Evolutionary conservation across 2,329 filamentous ascomycete genomes (phyloP).

Genomic region (Ophiostoma novo-ulmi): DNA sequence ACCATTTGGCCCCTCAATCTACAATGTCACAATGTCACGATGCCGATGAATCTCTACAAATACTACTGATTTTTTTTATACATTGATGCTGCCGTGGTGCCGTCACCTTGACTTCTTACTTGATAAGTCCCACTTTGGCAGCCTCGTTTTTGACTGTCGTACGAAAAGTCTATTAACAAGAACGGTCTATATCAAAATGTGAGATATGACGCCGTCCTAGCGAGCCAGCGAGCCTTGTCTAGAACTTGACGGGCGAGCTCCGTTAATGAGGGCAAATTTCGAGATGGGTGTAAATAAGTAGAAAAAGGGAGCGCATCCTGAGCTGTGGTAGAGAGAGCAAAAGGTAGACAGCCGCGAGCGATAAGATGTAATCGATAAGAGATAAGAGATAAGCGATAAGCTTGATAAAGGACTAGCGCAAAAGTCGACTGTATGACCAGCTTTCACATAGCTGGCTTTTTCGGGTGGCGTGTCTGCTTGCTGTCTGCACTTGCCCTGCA

Average conservation of each 20-base stretch:
- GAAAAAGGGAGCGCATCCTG: background rate
- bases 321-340: background rate
- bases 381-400: background rate
- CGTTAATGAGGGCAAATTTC: conserved; percentile 9
- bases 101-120: background rate
- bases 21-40: too few relatives aligned
- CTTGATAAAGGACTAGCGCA: background rate
- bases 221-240: background rate
- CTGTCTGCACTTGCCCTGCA: background rate
- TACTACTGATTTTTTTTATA: background rate
- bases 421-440: background rate
- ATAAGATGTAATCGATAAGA: background rate
- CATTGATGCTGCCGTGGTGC: background rate
- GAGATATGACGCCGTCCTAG: background rate
- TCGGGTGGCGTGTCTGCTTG: background rate
- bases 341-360: background rate
- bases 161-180: background rate
- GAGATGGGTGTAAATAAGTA: background rate
- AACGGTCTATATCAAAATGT: background rate
- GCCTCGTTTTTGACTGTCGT: background rate
- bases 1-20: too few relatives aligned
- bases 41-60: too few relatives aligned
- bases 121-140: conserved; percentile 5
- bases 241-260: background rate
- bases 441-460: conserved; percentile 21